Base-by-base conservation (phyloP, 805 yeast genomes). In the Candida railenensis region DNA sequence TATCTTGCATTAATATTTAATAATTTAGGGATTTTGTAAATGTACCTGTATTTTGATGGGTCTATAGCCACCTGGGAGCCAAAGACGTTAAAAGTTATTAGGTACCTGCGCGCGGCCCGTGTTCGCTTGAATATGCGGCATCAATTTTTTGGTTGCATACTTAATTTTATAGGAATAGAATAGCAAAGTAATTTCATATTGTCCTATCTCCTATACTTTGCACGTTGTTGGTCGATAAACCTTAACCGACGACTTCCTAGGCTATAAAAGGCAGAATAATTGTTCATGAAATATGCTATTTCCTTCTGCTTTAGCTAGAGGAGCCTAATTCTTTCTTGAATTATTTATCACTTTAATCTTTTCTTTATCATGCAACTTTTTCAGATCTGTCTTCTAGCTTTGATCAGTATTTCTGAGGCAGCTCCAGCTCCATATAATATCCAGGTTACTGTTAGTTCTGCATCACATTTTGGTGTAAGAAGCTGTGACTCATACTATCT, bases 401-500 rank as follows among this genome's bases (percentile, higher is more conserved):
- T 25, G 5, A 5, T 25, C 11, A 25, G 30, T 25, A 7, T 25
- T 5, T 20, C 21, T 9, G 18, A 36, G 12, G 39, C 39, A 15
- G 39, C 39, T 18, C 39, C 39, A 5, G 39, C 39, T 5, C 39
- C 39, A 7, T 36, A 15, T 36, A 19, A 19, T 15, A 19, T 36
- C 7, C 19, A 16, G 21, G 39, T 36, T 20, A 5, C 39, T 22
- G 7, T 39, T 11, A 39, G 14, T 18, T 14, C 20, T 12, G 34
- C 12, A 4, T 39, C 42, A 28, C 42, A 39, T 9, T 55, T 45
- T 43, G 53, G 52, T 2, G 57, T 53, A 21, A 41, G 44, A 41
- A 49, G 55, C 45, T 54, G 58, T 41, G 49, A 48, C 14, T 12
- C 47, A 19, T 56, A 48, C 43, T 50, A 43, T 34, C 28, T 40